Percentiles rank a stretch among this genome's conserved stretches.
These are phyloP conservation scores for Phytopythium aichiense DNA, from an alignment of 352 stramenopile genomes.

Conservation along the genomic window DNA sequence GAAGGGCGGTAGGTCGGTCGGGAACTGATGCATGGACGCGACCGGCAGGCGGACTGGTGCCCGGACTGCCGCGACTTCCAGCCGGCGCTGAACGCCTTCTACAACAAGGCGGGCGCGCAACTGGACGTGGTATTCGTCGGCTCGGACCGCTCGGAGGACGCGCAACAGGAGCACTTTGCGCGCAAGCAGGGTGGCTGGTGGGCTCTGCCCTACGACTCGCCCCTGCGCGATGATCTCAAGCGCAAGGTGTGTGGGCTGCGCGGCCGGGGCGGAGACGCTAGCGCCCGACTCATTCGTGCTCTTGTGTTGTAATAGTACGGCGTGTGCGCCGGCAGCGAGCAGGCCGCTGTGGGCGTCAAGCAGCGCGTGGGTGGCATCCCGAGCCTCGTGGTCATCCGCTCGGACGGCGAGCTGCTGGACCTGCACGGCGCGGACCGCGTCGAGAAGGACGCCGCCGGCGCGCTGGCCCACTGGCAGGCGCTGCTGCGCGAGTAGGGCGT, in stretches of 20 bases:
- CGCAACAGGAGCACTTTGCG: constrained; percentile 59
- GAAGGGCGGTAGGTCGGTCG: background rate
- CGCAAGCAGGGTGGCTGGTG: constrained; percentile 78
- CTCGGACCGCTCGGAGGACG: constrained; percentile 53
- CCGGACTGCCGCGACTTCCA: constrained; percentile 80
- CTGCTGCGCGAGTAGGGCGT: background rate
- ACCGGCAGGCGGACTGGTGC: constrained; percentile 72
- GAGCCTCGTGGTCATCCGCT: constrained; percentile 63
- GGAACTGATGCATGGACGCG: background rate
- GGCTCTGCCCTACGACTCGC: constrained; percentile 64
- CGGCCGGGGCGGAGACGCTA: too few relatives aligned
- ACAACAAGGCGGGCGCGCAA: constrained; percentile 38
- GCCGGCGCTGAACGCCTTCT: constrained; percentile 71
- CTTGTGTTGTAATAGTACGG: constrained; percentile 31
- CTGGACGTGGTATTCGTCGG: constrained; percentile 80
- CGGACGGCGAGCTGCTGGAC: constrained; percentile 63
- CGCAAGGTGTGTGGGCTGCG: constrained; percentile 36
- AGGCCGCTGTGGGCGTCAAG: constrained; percentile 42
- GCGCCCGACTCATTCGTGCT: background rate
- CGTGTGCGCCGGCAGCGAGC: constrained; percentile 67
- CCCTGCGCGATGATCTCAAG: constrained; percentile 68
- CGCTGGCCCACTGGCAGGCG: constrained; percentile 40
- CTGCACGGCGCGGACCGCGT: constrained; percentile 58
- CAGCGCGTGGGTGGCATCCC: constrained; percentile 70
- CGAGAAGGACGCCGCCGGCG: constrained; percentile 42